Base-by-base conservation (phyloP, 495 filamentous ascomycete species). In the Aspergillus indologenus region DNA sequence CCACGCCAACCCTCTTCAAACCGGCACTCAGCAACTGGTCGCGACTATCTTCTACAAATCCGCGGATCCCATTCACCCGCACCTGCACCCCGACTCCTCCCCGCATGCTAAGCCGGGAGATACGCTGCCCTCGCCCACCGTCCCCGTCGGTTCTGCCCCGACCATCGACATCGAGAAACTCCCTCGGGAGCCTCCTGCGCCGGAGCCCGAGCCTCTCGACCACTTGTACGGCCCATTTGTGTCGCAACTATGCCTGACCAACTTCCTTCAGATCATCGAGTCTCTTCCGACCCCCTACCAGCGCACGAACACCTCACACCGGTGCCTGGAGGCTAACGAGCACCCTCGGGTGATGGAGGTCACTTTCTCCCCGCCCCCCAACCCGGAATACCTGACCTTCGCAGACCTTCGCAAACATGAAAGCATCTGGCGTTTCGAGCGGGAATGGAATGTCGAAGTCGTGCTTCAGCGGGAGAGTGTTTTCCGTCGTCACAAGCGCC, bases 401-500 rank as follows among this genome's bases (percentile, higher is more conserved):
- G 77, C 75, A 23, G 86, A 89, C 59, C 74, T 92, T 42, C 81
- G 91, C 47, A 87, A 88, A 65, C 85, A 92, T 68, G 90, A 92
- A 74, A 81, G 85, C 45, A 83, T 96, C 58, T 90, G 87, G 78
- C 80, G 85, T 17, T 93, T 92, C 61, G 90, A 94, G 80, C 80
- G 83, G 26, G 88, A 92, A 71, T 94, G 90, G 90, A 90, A 91
- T 63, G 84, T 95, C 31, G 90, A 96, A 65, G 85, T 91, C 11
- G 83, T 87, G 11, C 75, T 95, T 52, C 87, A 91, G 68, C 63
- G 66, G 47, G 88, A 92, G 60, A 82, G 78, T 29, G 77, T 90
- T n/a, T 90, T 86, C 77, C 82, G 88, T 45, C 81, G 84, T 21
- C 81, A 92, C 68, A 89, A 90, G 67, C 85, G 90, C 2, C 76